These are phyloP conservation scores for Periconia macrospinosa DNA, from an alignment of 2,329 filamentous ascomycete genomes.

Conservation along the genomic window DNA sequence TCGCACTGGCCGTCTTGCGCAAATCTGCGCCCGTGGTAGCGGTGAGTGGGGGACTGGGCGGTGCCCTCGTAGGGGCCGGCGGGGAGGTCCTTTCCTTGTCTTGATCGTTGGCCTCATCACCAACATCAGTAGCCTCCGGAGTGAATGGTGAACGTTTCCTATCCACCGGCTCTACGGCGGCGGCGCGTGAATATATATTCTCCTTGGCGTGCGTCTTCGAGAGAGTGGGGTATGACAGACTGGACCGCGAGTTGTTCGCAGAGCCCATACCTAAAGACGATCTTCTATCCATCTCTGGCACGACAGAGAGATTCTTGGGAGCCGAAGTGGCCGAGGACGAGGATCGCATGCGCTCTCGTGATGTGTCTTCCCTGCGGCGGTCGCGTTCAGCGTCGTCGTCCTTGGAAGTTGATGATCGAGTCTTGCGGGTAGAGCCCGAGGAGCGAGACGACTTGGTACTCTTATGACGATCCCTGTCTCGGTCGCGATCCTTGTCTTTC, in stretches of 20 bases:
- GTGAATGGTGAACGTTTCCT: constrained; percentile 34
- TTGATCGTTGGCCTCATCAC: constrained; percentile 28
- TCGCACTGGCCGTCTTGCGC: constrained; percentile 47
- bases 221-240: constrained; percentile 75
- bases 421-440: constrained; percentile 23
- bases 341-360: constrained; percentile 29
- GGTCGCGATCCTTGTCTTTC: constrained; percentile 5
- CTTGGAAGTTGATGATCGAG: constrained; percentile 30
- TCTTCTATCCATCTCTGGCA: constrained; percentile 53
- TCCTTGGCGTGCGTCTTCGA: constrained; percentile 94
- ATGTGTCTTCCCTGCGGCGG: constrained; percentile 21
- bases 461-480: constrained; percentile 28
- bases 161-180: constrained; percentile 35
- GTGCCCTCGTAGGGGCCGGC: constrained; percentile 36
- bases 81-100: constrained; percentile 24
- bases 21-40: constrained; percentile 45
- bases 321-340: constrained; percentile 26
- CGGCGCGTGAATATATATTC: constrained; percentile 63
- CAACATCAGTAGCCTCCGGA: constrained; percentile 48
- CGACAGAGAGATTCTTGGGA: constrained; percentile 34
- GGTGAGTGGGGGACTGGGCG: constrained; percentile 53
- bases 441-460: constrained; percentile 24
- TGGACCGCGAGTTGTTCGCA: constrained; percentile 40
- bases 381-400: constrained; percentile 19
- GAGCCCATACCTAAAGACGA: constrained; percentile 34